Conservation (phyloP, 768 basidiomycete genomes). For the Russula lepida region DNA sequence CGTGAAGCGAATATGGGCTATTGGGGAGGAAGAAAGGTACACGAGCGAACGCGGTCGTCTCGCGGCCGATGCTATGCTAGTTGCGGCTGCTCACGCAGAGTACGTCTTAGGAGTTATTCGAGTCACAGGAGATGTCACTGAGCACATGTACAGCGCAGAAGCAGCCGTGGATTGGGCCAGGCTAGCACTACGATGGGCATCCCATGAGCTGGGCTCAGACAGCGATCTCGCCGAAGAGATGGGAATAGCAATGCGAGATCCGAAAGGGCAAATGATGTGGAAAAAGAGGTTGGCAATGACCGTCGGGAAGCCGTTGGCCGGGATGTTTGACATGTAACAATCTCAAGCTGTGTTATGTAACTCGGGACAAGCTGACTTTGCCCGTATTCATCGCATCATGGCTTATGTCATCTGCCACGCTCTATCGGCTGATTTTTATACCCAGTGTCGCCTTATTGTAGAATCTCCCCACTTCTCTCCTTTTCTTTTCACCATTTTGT, state of each 20-base stretch:
- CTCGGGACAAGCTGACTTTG: not conserved
- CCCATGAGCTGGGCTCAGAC: constrained; percentile 47
- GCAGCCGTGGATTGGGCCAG: constrained; percentile 45
- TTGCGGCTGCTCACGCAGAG: constrained; percentile 58
- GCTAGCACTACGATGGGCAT: constrained; percentile 45
- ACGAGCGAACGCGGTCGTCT: constrained; percentile 56
- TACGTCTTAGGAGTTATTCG: constrained; percentile 29
- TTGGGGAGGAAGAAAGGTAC: constrained; percentile 57
- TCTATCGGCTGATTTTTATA: constrained; percentile 7
- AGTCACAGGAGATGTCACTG: not conserved
- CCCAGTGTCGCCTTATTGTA: not conserved
- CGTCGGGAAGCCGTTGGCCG: constrained; percentile 18
- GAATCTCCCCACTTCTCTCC: constrained; percentile 5
- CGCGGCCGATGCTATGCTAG: constrained; percentile 51
- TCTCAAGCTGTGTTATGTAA: constrained; percentile 4
- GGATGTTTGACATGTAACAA: not conserved
- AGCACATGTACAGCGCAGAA: constrained; percentile 30
- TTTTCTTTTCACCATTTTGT: constrained; percentile 8
- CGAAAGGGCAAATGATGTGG: constrained; percentile 43
- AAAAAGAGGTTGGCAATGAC: constrained; percentile 26
- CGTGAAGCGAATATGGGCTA: constrained; percentile 44
- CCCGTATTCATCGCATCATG: not conserved
- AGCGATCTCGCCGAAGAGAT: constrained; percentile 41
- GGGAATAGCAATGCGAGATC: constrained; percentile 28
- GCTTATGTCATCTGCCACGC: not conserved